phyloP scores from a whole-genome alignment of 2,329 filamentous ascomycete genomes.

The Aspergillus fumigatiaffinis region DNA sequence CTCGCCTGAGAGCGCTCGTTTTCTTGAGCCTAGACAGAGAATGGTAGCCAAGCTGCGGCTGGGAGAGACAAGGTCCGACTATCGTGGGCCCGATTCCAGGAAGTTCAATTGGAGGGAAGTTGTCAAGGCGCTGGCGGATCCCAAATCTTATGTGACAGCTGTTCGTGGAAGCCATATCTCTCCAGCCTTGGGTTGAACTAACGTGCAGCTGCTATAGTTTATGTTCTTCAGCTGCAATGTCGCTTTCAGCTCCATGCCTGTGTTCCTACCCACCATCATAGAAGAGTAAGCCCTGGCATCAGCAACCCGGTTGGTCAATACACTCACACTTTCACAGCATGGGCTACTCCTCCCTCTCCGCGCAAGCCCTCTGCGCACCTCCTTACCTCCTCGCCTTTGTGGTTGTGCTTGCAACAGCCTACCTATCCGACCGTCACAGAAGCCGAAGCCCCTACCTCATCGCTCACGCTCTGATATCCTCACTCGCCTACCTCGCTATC shows the following conservation, averaged over 20 bases:
- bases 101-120: conserved; percentile 56
- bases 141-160: conserved; percentile 70
- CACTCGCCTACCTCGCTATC: conserved; percentile 60
- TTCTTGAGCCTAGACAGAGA: conserved; percentile 60
- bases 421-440: conserved; percentile 63
- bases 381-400: conserved; percentile 75
- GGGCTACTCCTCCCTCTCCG: conserved; percentile 64
- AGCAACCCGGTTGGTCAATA: background rate
- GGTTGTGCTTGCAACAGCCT: conserved; percentile 67
- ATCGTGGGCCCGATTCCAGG: conserved; percentile 25
- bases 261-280: conserved; percentile 81
- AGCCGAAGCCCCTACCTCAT: conserved; percentile 65
- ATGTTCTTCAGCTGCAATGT: conserved; percentile 90
- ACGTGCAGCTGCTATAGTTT: conserved; percentile 30
- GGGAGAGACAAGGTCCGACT: conserved; percentile 45
- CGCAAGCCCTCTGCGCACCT: conserved; percentile 76
- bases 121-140: conserved; percentile 58
- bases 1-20: conserved; percentile 62
- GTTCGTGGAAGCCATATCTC: conserved; percentile 27
- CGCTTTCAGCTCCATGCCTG: conserved; percentile 80
- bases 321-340: conserved; percentile 42
- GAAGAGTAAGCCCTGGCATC: conserved; percentile 43
- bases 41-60: conserved; percentile 69
- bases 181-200: background rate
- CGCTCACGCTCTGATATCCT: conserved; percentile 65